Percentiles rank a stretch among this genome's conserved stretches.
Conservation (phyloP, 257 asterid species). For the Henckelia pumila region DNA sequence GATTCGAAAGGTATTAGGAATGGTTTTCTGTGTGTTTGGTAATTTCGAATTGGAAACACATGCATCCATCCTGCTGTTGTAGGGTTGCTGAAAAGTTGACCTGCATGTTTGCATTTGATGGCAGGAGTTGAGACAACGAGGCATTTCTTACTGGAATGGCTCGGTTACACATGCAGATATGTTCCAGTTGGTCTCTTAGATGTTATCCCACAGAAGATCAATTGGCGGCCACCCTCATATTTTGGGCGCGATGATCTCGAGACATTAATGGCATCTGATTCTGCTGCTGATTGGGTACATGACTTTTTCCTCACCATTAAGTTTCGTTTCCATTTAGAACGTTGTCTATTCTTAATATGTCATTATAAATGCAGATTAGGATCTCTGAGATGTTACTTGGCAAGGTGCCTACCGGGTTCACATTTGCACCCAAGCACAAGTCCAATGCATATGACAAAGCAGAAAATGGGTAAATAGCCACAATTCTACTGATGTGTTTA, state of each 20-base stretch:
- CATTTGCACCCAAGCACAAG: slow-evolving; percentile 92
- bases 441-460: slow-evolving; percentile 91
- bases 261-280: slow-evolving; percentile 93
- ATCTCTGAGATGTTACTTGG: slow-evolving; percentile 90
- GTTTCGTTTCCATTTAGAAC: neutral
- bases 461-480: slow-evolving; percentile 61
- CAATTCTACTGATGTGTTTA: neutral
- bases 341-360: neutral
- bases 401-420: slow-evolving; percentile 84
- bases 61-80: neutral
- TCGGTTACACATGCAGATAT: slow-evolving; percentile 77
- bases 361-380: slow-evolving; percentile 55
- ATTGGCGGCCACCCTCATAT: slow-evolving; percentile 90
- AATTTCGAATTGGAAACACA: neutral
- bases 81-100: neutral
- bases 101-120: slow-evolving; percentile 17
- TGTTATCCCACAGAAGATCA: slow-evolving; percentile 68
- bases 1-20: slow-evolving; percentile 72
- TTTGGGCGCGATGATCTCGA: slow-evolving; percentile 91
- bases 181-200: slow-evolving; percentile 90
- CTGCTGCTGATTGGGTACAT: slow-evolving; percentile 97
- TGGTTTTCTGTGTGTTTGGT: neutral
- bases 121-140: slow-evolving; percentile 93
- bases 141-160: slow-evolving; percentile 94
- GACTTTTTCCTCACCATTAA: neutral